These are phyloP conservation scores for Chaetomiaceae sp. DNA, from an alignment of 2,329 filamentous ascomycete genomes.

Conservation along the genomic window DNA sequence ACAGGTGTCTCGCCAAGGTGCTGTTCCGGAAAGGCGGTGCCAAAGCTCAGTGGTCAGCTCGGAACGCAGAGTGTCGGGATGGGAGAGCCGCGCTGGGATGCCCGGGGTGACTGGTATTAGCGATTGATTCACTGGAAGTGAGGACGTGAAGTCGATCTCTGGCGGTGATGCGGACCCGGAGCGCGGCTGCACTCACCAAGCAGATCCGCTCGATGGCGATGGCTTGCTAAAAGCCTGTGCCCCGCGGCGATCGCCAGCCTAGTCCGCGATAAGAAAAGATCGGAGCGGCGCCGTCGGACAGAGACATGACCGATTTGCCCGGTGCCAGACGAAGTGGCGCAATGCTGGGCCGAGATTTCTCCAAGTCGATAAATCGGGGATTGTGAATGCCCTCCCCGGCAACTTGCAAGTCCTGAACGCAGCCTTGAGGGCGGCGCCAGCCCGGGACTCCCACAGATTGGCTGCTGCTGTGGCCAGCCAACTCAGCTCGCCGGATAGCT, in stretches of 20 bases:
- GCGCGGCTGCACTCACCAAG: conserved; percentile 5
- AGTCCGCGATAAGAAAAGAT: too few relatives aligned
- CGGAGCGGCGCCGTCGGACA: neutral
- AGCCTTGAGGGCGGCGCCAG: neutral
- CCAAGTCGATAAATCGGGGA: too few relatives aligned
- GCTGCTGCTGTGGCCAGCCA: conserved; percentile 5
- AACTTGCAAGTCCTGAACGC: too few relatives aligned
- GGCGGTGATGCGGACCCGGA: conserved; percentile 9
- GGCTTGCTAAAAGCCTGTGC: conserved; percentile 5
- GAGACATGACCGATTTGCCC: neutral
- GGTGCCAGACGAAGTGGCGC: neutral
- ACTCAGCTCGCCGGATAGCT: conserved; percentile 8
- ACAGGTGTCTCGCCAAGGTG: neutral
- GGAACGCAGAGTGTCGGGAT: neutral
- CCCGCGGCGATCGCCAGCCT: conserved; percentile 11
- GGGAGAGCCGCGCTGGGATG: neutral
- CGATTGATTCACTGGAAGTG: too few relatives aligned
- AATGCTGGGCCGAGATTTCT: neutral
- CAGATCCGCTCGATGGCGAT: conserved; percentile 7
- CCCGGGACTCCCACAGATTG: neutral
- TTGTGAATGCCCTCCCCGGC: too few relatives aligned
- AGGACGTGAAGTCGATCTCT: conserved; percentile 1
- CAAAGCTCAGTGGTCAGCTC: neutral
- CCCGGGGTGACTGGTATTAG: neutral
- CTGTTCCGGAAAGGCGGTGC: neutral